Evolutionary conservation across 2,329 filamentous ascomycete species (phyloP).

Genomic region (Stylonectria norvegica): DNA sequence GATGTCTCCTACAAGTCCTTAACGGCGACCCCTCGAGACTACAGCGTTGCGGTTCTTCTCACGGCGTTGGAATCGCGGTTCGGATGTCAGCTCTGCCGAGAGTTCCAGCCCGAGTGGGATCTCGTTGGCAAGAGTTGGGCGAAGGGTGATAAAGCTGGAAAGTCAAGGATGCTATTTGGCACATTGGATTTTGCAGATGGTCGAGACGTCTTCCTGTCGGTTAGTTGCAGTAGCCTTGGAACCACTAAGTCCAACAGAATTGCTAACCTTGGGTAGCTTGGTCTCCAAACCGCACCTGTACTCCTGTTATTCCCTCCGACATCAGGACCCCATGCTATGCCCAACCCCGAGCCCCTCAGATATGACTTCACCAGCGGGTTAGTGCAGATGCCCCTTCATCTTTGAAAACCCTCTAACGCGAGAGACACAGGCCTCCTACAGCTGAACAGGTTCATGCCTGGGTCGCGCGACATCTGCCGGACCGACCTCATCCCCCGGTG

Average conservation of each 20-base stretch:
- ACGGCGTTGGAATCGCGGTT: conserved; percentile 83
- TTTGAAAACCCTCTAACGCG: neutral
- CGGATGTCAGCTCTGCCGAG: conserved; percentile 79
- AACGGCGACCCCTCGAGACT: conserved; percentile 76
- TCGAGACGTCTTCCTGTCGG: conserved; percentile 79
- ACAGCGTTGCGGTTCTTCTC: conserved; percentile 75
- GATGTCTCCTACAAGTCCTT: conserved; percentile 73
- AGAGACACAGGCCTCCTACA: conserved; percentile 56
- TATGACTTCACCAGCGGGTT: conserved; percentile 85
- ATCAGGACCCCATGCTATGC: conserved; percentile 70
- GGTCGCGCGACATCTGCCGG: conserved; percentile 75
- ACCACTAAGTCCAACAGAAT: neutral
- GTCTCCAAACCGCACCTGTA: conserved; percentile 90
- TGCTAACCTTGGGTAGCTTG: conserved; percentile 56
- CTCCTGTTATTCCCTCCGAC: conserved; percentile 86
- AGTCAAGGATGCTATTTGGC: conserved; percentile 72
- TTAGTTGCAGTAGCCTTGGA: conserved; percentile 40
- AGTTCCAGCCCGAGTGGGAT: conserved; percentile 95
- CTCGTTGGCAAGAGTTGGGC: conserved; percentile 81
- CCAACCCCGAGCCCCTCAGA: conserved; percentile 65
- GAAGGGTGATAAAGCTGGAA: conserved; percentile 73
- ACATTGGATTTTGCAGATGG: conserved; percentile 88
- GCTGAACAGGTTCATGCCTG: conserved; percentile 78
- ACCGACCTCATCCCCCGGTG: conserved; percentile 72
- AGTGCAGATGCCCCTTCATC: conserved; percentile 25